phyloP scores from a whole-genome alignment of 2,329 filamentous ascomycete species.

The Bimuria novae-zelandiae region DNA sequence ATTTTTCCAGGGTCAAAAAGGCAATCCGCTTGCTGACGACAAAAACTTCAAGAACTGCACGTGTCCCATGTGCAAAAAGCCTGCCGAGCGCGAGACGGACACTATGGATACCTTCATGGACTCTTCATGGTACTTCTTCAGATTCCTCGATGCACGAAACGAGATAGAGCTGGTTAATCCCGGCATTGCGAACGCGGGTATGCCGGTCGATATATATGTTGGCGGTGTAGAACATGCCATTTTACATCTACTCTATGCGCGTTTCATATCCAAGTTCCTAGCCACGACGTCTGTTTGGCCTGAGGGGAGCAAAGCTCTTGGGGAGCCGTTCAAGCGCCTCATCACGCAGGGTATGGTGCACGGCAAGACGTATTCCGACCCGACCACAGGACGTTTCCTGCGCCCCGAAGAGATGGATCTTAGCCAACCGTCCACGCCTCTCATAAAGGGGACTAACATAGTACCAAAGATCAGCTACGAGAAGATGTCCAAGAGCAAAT shows the following conservation, averaged over 20 bases:
- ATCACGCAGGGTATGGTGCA: conserved; percentile 94
- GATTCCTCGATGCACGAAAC: conserved; percentile 76
- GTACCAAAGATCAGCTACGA: conserved; percentile 70
- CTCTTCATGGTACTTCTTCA: conserved; percentile 91
- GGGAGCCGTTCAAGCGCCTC: conserved; percentile 81
- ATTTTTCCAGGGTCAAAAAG: conserved; percentile 70
- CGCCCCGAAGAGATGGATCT: conserved; percentile 75
- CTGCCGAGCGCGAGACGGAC: conserved; percentile 82
- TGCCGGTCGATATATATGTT: conserved; percentile 87
- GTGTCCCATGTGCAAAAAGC: conserved; percentile 73
- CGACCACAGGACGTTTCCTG: conserved; percentile 74
- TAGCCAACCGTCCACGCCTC: conserved; percentile 59
- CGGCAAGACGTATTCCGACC: conserved; percentile 79
- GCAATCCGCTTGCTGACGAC: conserved; percentile 76
- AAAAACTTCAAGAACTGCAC: conserved; percentile 74
- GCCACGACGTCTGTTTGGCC: conserved; percentile 58
- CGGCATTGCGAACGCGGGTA: conserved; percentile 57
- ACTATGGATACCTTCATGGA: conserved; percentile 98
- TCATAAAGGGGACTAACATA: conserved; percentile 65
- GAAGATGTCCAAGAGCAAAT: conserved; percentile 95
- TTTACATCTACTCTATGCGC: conserved; percentile 83
- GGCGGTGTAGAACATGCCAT: conserved; percentile 92
- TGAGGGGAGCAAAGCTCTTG: conserved; percentile 44
- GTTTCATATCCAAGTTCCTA: conserved; percentile 89
- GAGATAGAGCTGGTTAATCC: conserved; percentile 63